Conservation (phyloP, 148 eudicot species). For the Fagopyrum tataricum region DNA sequence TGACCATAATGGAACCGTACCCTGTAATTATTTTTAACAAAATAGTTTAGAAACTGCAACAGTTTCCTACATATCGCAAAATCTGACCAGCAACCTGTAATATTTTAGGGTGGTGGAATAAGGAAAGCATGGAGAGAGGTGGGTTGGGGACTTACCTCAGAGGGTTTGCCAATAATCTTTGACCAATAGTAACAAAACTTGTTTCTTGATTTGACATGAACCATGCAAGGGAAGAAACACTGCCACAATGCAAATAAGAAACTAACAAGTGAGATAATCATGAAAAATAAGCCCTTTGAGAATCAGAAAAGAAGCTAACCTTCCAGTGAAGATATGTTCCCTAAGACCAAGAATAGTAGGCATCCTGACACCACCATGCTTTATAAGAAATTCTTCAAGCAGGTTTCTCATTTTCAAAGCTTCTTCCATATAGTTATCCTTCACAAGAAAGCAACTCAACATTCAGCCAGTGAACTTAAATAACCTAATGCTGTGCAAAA, state of each 20-base stretch:
- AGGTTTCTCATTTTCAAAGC: slow-evolving; percentile 16
- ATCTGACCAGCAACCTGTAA: not conserved
- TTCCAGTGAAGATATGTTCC: slow-evolving; percentile 16
- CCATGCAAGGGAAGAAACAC: slow-evolving; percentile 20
- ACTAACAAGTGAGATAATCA: not conserved
- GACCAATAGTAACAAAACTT: slow-evolving; percentile 16
- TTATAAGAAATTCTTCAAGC: slow-evolving; percentile 12
- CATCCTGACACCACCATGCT: slow-evolving; percentile 14
- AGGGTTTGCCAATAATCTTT: slow-evolving; percentile 16
- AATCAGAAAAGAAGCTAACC: slow-evolving; percentile 10
- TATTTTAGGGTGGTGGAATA: not conserved
- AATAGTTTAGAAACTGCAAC: not conserved
- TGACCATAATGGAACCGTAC: slow-evolving; percentile 17
- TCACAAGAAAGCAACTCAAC: slow-evolving; percentile 9
- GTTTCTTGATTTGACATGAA: slow-evolving; percentile 17
- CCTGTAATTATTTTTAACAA: slow-evolving; percentile 8
- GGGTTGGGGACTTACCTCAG: not conserved
- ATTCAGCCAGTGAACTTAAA: slow-evolving; percentile 1
- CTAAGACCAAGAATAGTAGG: slow-evolving; percentile 16
- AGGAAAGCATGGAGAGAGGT: not conserved
- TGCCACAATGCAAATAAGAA: slow-evolving; percentile 15
- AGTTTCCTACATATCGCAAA: not conserved
- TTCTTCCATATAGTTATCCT: slow-evolving; percentile 16
- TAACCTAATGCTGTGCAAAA: not conserved
- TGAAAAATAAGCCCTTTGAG: not conserved